Evolutionary conservation across 1,284 basidiomycete genomes (phyloP).

Genomic region (Apiotrichum porosum): DNA sequence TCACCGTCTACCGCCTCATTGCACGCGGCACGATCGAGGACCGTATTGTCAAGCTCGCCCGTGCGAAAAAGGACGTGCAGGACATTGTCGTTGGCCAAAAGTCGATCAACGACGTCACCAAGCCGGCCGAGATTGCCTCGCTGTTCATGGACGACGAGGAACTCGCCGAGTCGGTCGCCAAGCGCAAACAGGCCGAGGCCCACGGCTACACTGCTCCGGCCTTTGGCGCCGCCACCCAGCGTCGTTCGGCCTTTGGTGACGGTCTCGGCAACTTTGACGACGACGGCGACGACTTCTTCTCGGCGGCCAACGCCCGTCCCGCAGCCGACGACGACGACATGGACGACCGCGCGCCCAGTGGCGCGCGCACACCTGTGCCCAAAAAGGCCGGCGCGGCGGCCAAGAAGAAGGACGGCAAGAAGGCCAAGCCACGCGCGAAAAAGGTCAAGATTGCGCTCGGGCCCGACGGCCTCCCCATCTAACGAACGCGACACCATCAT

Average conservation of each 20-base stretch:
- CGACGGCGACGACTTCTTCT: slow-evolving; percentile 44
- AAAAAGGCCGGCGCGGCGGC: slow-evolving; percentile 18
- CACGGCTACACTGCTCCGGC: slow-evolving; percentile 38
- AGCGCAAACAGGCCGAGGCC: slow-evolving; percentile 48
- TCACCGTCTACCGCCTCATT: slow-evolving; percentile 96
- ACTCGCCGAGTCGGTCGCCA: slow-evolving; percentile 46
- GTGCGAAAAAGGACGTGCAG: slow-evolving; percentile 96
- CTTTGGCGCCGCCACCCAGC: not conserved
- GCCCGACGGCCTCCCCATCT: slow-evolving; percentile 42
- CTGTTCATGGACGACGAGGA: slow-evolving; percentile 87
- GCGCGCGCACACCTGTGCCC: slow-evolving; percentile 21
- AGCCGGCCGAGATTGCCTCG: slow-evolving; percentile 95
- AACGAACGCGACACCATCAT: not conserved
- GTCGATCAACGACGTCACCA: slow-evolving; percentile 83
- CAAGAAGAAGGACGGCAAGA: slow-evolving; percentile 13
- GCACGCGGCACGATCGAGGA: slow-evolving; percentile 93
- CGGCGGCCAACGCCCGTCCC: not conserved
- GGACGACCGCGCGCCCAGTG: slow-evolving; percentile 12
- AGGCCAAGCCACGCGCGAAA: slow-evolving; percentile 31
- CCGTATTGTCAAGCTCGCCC: slow-evolving; percentile 88
- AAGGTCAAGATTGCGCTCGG: slow-evolving; percentile 44
- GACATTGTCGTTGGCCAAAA: slow-evolving; percentile 99
- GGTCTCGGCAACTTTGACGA: slow-evolving; percentile 22
- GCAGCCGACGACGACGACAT: slow-evolving; percentile 16
- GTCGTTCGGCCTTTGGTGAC: slow-evolving; percentile 34